Conservation (phyloP, 352 stramenopile species). For the Globisporangium viniferum region DNA sequence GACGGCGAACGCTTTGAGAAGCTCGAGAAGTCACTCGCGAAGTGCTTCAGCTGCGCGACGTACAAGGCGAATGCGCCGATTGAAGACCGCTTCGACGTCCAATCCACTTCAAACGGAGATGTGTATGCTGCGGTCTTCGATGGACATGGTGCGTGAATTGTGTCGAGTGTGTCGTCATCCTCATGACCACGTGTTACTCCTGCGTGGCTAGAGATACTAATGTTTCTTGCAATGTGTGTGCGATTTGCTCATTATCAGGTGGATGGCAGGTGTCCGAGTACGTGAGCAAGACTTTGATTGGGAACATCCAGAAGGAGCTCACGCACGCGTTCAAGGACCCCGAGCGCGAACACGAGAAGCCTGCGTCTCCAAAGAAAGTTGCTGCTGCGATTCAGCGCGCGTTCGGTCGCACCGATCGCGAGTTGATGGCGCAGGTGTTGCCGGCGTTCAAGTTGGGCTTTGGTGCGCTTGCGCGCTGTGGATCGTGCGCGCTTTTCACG, state of each 20-base stretch:
- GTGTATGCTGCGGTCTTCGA: conserved; percentile 89
- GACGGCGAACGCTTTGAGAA: conserved; percentile 47
- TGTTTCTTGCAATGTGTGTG: background rate
- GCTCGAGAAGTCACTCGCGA: conserved; percentile 42
- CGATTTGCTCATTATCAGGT: conserved; percentile 25
- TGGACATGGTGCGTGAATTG: conserved; percentile 69
- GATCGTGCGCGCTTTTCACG: conserved; percentile 84
- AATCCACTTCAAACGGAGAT: conserved; percentile 61
- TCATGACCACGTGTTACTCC: background rate
- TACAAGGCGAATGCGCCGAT: conserved; percentile 74
- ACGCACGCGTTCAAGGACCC: conserved; percentile 40
- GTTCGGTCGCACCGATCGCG: conserved; percentile 85
- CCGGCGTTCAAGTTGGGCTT: conserved; percentile 91
- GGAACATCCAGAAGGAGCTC: conserved; percentile 77
- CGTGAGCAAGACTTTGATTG: conserved; percentile 67
- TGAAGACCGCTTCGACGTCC: conserved; percentile 84
- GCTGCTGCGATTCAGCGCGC: conserved; percentile 72
- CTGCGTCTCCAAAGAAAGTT: conserved; percentile 46
- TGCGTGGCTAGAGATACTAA: background rate
- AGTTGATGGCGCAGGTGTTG: conserved; percentile 77
- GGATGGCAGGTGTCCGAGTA: conserved; percentile 94
- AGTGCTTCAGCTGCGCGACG: conserved; percentile 49
- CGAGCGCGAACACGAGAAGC: conserved; percentile 18
- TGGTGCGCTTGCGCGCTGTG: conserved; percentile 82
- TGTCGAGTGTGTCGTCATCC: background rate